Conservation (phyloP, 768 basidiomycete genomes). For the Udeniomyces megalosporus region DNA sequence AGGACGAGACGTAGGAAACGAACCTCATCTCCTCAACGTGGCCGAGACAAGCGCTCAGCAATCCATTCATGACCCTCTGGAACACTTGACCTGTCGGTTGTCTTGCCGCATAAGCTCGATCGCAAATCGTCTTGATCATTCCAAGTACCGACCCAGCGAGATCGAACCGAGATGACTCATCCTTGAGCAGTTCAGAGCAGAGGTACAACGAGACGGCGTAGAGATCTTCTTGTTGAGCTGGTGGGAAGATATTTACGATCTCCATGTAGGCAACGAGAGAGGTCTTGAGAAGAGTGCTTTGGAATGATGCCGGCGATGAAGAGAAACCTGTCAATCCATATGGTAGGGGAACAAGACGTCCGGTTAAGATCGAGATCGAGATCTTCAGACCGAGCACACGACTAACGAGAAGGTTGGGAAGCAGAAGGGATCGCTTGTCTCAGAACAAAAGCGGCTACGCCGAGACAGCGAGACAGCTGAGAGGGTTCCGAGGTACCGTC, state of each 20-base stretch:
- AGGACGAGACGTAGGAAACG: slow-evolving; percentile 18
- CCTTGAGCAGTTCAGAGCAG: slow-evolving; percentile 56
- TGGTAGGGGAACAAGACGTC: neutral
- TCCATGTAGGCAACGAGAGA: slow-evolving; percentile 10
- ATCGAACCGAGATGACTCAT: slow-evolving; percentile 65
- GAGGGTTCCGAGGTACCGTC: neutral
- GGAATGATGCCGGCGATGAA: neutral
- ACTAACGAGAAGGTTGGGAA: slow-evolving; percentile 8
- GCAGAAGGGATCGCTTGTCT: slow-evolving; percentile 48
- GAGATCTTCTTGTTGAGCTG: slow-evolving; percentile 11
- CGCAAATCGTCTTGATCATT: slow-evolving; percentile 57
- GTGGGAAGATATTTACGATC: slow-evolving; percentile 7
- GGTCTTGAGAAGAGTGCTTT: slow-evolving; percentile 6
- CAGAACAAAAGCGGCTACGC: slow-evolving; percentile 66
- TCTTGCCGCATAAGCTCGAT: slow-evolving; percentile 23
- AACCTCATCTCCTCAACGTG: slow-evolving; percentile 88
- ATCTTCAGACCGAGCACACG: neutral
- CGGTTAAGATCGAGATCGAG: neutral
- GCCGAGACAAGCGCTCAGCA: slow-evolving; percentile 67
- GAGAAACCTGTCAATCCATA: neutral
- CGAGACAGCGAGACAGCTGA: slow-evolving; percentile 47
- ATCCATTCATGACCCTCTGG: slow-evolving; percentile 35
- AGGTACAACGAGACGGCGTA: slow-evolving; percentile 11
- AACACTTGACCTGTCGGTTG: slow-evolving; percentile 4
- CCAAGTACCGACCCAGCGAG: slow-evolving; percentile 65